Percentiles rank a stretch among this genome's conserved stretches.
Conservation (phyloP, 1,139 yeast species). For the Yamadazyma friedrichii region DNA sequence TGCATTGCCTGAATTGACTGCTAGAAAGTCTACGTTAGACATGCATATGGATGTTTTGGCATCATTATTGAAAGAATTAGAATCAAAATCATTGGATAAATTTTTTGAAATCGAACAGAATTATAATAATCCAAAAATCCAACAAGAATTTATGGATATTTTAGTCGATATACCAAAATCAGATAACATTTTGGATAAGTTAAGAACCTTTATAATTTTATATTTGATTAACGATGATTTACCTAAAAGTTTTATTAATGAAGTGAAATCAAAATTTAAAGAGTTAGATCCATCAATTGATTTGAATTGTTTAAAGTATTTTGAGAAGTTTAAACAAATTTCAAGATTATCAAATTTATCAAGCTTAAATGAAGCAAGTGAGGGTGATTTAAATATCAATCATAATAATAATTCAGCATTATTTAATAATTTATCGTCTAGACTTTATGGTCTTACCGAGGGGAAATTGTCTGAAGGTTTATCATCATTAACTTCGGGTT, state of each 20-base stretch:
- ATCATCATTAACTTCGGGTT: conserved; percentile 83
- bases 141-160: conserved; percentile 58
- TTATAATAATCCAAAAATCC: conserved; percentile 58
- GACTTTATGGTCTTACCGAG: conserved; percentile 80
- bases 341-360: conserved; percentile 61
- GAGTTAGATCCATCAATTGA: conserved; percentile 59
- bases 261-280: conserved; percentile 63
- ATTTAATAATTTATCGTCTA: conserved; percentile 74
- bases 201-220: conserved; percentile 82
- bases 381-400: conserved; percentile 19
- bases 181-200: conserved; percentile 69
- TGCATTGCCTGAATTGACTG: conserved; percentile 87
- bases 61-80: conserved; percentile 75
- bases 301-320: conserved; percentile 63
- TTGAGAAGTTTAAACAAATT: conserved; percentile 78
- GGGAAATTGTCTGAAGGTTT: conserved; percentile 77
- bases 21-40: conserved; percentile 83
- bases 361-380: conserved; percentile 18
- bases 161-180: conserved; percentile 49
- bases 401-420: conserved; percentile 52
- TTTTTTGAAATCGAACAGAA: conserved; percentile 93
- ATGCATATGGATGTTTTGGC: conserved; percentile 97
- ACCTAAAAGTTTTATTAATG: conserved; percentile 58
- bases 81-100: conserved; percentile 81
- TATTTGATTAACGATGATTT: conserved; percentile 57